Conservation (phyloP, 1,139 yeast genomes). For the Sugiyamaella novakii region DNA sequence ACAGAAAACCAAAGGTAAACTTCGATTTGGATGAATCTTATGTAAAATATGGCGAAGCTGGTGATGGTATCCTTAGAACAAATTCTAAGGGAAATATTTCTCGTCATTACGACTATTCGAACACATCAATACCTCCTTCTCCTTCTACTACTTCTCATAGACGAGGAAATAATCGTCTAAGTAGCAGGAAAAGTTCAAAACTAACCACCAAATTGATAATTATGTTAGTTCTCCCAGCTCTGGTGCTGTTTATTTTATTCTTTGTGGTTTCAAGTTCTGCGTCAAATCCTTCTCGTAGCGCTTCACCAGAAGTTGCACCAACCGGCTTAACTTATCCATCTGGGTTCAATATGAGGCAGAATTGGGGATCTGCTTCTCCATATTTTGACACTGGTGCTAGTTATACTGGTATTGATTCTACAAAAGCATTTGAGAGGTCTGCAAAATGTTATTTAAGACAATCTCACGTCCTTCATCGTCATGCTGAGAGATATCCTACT, state of each 20-base stretch:
- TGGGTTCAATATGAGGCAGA: slow-evolving; percentile 46
- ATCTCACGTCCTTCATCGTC: slow-evolving; percentile 48
- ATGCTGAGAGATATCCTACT: slow-evolving; percentile 48
- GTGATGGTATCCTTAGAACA: neutral
- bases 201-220: slow-evolving; percentile 25
- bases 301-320: slow-evolving; percentile 45
- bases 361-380: slow-evolving; percentile 48
- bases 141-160: slow-evolving; percentile 8
- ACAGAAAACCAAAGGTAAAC: slow-evolving; percentile 20
- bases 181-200: slow-evolving; percentile 17
- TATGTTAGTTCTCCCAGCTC: slow-evolving; percentile 35
- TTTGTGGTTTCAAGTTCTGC: slow-evolving; percentile 32
- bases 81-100: slow-evolving; percentile 13
- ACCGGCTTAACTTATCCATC: slow-evolving; percentile 43
- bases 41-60: slow-evolving; percentile 8
- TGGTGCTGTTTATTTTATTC: slow-evolving; percentile 33
- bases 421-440: slow-evolving; percentile 14
- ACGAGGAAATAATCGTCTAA: slow-evolving; percentile 13
- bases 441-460: slow-evolving; percentile 38
- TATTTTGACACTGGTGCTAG: slow-evolving; percentile 45
- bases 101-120: slow-evolving; percentile 14
- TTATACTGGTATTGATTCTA: slow-evolving; percentile 37
- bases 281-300: slow-evolving; percentile 31
- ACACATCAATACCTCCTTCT: neutral
- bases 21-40: slow-evolving; percentile 21